These are phyloP conservation scores for Albugo candida DNA, from an alignment of 352 stramenopile species.

Conservation along the genomic window DNA sequence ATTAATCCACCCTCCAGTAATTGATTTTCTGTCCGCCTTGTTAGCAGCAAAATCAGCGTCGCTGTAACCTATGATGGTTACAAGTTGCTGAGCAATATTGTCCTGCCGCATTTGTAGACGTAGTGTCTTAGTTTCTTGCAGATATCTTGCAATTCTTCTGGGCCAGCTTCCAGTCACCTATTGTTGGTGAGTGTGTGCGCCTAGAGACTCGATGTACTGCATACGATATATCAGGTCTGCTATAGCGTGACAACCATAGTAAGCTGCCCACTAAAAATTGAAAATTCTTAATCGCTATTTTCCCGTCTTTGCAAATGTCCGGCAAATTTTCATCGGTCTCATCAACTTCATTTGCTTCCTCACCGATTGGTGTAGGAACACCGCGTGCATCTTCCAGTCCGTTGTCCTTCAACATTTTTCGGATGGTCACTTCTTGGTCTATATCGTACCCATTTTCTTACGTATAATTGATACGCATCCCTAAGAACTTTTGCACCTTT, in stretches of 20 bases:
- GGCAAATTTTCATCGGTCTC: constrained; percentile 2
- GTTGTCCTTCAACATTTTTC: constrained; percentile 8
- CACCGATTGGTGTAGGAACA: constrained; percentile 4
- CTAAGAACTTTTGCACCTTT: constrained; percentile 11
- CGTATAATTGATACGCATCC: constrained; percentile 10
- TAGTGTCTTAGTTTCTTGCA: too few species aligned
- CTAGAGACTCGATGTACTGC: constrained; percentile 1
- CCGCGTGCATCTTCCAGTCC: constrained; percentile 6
- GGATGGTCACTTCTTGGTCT: constrained; percentile 10
- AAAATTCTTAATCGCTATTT: constrained; percentile 9
- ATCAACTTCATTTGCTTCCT: background rate
- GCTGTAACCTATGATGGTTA: too few species aligned
- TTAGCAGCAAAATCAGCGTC: too few species aligned
- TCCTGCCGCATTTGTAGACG: too few species aligned
- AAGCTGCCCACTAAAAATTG: constrained; percentile 17
- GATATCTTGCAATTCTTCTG: too few species aligned
- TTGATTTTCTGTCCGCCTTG: too few species aligned
- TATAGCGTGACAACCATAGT: constrained; percentile 13
- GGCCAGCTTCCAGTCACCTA: too few species aligned
- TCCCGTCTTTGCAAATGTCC: background rate
- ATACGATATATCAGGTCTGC: constrained; percentile 11
- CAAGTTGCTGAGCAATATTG: too few species aligned
- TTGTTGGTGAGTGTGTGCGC: too few species aligned
- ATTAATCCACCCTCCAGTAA: too few species aligned
- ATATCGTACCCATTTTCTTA: constrained; percentile 1